These are phyloP conservation scores for Pelargonium exstipulatum DNA, from an alignment of 441 rosid species.

Conservation along the genomic window DNA sequence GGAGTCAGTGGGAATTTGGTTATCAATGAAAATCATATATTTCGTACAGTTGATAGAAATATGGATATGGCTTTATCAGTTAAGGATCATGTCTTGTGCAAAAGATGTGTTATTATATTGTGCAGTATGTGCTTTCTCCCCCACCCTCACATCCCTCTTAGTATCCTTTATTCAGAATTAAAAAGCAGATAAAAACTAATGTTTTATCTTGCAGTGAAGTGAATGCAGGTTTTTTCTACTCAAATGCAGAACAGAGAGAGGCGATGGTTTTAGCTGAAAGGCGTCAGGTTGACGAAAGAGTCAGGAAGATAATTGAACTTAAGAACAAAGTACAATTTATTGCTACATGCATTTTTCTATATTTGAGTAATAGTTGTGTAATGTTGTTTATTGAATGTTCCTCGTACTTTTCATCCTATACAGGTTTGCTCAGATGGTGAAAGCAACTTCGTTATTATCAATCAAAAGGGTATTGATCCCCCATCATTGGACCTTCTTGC, in stretches of 20 bases:
- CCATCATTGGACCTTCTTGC: constrained; percentile 89
- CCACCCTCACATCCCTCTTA: too few species aligned
- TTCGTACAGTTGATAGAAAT: too few species aligned
- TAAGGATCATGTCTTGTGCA: too few species aligned
- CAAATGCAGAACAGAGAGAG: constrained; percentile 95
- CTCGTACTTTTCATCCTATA: constrained; percentile 19
- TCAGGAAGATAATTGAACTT: constrained; percentile 68
- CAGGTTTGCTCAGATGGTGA: constrained; percentile 86
- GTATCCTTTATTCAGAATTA: too few species aligned
- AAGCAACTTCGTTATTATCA: constrained; percentile 66
- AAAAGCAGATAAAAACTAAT: constrained; percentile 2
- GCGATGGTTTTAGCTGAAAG: constrained; percentile 94
- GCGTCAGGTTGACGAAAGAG: constrained; percentile 82
- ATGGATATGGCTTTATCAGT: too few species aligned
- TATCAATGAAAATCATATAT: too few species aligned
- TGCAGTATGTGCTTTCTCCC: too few species aligned
- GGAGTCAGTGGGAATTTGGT: neutral
- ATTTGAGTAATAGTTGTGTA: neutral
- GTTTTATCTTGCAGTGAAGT: constrained; percentile 56
- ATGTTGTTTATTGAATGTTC: neutral
- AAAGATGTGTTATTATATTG: too few species aligned
- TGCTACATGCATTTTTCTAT: neutral
- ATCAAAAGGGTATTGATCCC: constrained; percentile 98
- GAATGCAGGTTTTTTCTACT: constrained; percentile 98
- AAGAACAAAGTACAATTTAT: constrained; percentile 57